Evolutionary conservation across 768 basidiomycete species (phyloP), one percentile per base, ranked within the genome.

Genomic region (Daedaleopsis sinensis): DNA sequence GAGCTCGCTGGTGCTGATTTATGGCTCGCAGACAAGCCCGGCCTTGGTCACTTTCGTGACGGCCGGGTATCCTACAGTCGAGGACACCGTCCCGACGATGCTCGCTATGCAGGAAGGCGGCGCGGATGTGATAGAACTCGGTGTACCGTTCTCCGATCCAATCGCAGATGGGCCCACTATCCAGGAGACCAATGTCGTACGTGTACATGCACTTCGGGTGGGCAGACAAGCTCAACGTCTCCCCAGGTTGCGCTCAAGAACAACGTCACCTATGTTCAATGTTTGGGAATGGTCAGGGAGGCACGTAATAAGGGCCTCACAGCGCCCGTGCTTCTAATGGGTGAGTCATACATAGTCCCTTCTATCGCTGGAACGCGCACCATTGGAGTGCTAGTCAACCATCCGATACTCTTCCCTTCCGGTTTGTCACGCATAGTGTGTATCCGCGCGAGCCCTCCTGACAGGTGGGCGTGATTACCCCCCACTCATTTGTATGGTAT

Each of bases 131-230:
- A 95, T 98, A 62, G 96, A 99, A 74, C 83, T 99, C 18, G 96
- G 96, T 18, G 84, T 98, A 32, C 94, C 96, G 0, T 98, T 96
- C 79, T 96, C 93, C 56, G 96, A 98, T 77, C 96, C 96, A 19
- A 93, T 94, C 67, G 96, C 94, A 2, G 96, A 99, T 76, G 96
- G 96, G 0, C 93, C 92, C 24, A 88, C 86, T 3, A 97, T 99
- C 63, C 96, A 99, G 71, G 90, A 89, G 63, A 84, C 92, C 13
- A 98, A 98, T 73, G 92, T 90, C n/a, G 96, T 94, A 62, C 65
- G 87, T 79, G 37, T 42, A 5, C 39, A 18, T 44, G 35, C 6
- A 9, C 15, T 24, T 27, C 36, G 5, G 9, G 16, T 15, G 16
- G 32, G 15, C 21, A 38, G 51, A 36, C 37, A 37, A 46, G 48